Evolutionary conservation across 345 rosid genomes (phyloP), one percentile per base, ranked within the genome.

Genomic region (Syzygium aqueum): DNA sequence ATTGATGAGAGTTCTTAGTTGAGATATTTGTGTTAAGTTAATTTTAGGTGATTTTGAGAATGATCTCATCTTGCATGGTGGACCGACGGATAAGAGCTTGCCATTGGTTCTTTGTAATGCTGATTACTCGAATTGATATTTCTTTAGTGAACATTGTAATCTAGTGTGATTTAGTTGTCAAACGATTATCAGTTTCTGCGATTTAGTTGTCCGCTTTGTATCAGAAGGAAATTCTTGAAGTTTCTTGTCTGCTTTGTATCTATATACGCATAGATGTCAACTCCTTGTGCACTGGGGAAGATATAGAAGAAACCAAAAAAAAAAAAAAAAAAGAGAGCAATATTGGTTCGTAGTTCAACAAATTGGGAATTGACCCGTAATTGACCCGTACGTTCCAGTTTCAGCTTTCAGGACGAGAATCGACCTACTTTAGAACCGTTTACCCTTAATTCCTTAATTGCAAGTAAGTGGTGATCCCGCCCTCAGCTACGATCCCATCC

Each of bases 361-460:
- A 65, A 65, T 1, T 8, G 3, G 12, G 43, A 28, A 30, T 3
- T 2, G 2, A 30, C 6, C 6, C 37, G 5, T 65, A 28, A 30
- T 3, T 2, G 2, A 30, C 6, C 6, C 37, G 5, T 65, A 30
- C 0, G 15, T 2, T 15, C 37, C 3, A 8, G 3, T 8, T 65
- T 3, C 3, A 0, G 30, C 3, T 28, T 65, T 40, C 5, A 28
- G 15, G 15, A 2, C 7, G 40, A 28, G 16, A 28, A 28, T 11
- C 33, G 19, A 15, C 16, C 3, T 1, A 14, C 28, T 65, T 2
- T 57, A 7, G 11, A 57, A 57, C 3, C 10, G 0, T 25, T 57
- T 6, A 25, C 1, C 15, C 15, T 14, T 57, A 5, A 43, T 52
- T 52, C 53, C 19, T 19, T 52, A 65, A 65, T 65, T 65, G 40